Base-by-base conservation (phyloP, 208 protist genomes). In the Wallacemonas collosoma region DNA sequence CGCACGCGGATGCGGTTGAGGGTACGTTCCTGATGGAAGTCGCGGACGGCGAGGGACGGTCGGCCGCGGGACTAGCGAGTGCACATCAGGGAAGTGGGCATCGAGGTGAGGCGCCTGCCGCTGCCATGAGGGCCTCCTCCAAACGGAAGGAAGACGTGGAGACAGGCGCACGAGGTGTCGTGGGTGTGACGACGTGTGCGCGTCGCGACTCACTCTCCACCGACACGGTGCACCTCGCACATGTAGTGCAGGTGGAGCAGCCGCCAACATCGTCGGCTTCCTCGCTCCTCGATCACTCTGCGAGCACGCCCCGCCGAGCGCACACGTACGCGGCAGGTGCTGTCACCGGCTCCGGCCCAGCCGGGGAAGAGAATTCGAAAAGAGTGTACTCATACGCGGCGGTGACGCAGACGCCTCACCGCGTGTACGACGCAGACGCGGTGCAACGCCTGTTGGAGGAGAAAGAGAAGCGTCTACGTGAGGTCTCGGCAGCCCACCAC, bases 371-470 rank as follows among this genome's bases (percentile, higher is more conserved):
- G 8, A 50, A 6, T 50, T 0, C 8, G 8, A 50, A 12, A 6
- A 50, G 8, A 6, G 36, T 6, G 56, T 40, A 40, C 56, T 62
- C 56, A 6, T 38, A 62, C 56, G 38, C 36, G 7, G 26, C 38
- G 4, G 56, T 17, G 8, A 40, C 56, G 56, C 36, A 43, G 36
- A 15, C 6, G 36, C 36, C 74, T 50, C 84, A 86, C 43, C 81
- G 84, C 26, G 73, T 75, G 61, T 74, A 82, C 43, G 64, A 71
- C 7, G 71, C 76, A 58, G 81, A 86, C 39, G 79, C 82, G 58
- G 47, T 83, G 11, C 50, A 60, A 9, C 68, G 69, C 15, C 67
- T 85, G 2, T 73, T 88, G 41, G 75, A 75, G 40, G 73, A 26
- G 56, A 57, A 47, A 56, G 74, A 64, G 50, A 36, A 71, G n/a